phyloP scores from a whole-genome alignment of 192 early-diverging fungal genomes.

The Funneliformis geosporum region DNA sequence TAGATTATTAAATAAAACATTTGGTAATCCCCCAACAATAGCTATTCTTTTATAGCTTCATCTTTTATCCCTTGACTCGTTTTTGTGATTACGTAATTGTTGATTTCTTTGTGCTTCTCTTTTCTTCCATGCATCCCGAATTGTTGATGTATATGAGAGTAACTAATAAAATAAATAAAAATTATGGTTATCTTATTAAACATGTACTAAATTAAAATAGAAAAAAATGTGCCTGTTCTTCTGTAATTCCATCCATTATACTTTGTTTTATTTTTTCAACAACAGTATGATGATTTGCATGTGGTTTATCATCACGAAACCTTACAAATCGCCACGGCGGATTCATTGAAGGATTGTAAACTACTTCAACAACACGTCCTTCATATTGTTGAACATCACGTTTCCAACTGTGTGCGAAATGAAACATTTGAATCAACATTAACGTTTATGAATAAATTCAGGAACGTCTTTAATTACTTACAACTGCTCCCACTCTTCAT shows the following conservation, averaged over 20 bases:
- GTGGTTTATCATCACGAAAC: conserved; percentile 77
- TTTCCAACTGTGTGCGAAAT: conserved; percentile 30
- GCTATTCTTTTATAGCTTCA: too few relatives aligned
- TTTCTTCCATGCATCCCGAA: conserved; percentile 15
- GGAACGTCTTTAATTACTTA: background rate
- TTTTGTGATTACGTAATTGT: too few relatives aligned
- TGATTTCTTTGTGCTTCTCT: background rate
- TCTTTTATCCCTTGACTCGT: too few relatives aligned
- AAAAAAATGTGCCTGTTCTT: conserved; percentile 52
- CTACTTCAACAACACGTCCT: conserved; percentile 65
- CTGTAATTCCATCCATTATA: conserved; percentile 71
- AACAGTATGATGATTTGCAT: conserved; percentile 66
- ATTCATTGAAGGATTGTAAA: conserved; percentile 53
- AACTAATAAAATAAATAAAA: background rate
- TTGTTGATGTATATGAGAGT: background rate
- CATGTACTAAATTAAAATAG: background rate
- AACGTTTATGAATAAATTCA: background rate
- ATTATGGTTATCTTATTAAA: background rate
- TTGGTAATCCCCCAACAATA: too few relatives aligned
- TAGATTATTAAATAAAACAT: too few relatives aligned
- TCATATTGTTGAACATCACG: conserved; percentile 43
- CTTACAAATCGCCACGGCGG: conserved; percentile 72
- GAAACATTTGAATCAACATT: background rate
- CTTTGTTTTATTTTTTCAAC: conserved; percentile 65
- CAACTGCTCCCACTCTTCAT: conserved; percentile 56